phyloP scores from a whole-genome alignment of 768 basidiomycete species.

The Ephemerocybe angulata region DNA sequence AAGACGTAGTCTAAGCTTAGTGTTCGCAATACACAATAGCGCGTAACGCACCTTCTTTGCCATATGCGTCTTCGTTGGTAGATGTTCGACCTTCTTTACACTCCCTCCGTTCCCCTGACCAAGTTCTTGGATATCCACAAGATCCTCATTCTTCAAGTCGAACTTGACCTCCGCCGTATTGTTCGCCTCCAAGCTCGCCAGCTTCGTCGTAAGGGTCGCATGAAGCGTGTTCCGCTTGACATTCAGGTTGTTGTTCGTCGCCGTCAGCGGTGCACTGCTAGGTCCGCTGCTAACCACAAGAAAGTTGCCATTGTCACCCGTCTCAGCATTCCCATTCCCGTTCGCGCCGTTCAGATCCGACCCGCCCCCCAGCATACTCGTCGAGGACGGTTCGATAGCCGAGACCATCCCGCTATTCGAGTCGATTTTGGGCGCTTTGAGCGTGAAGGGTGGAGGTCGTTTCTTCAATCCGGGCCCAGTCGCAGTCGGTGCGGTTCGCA shows the following conservation, averaged over 20 bases:
- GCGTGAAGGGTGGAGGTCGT: constrained; percentile 78
- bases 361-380: not conserved
- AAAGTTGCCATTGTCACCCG: constrained; percentile 38
- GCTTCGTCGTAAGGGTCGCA: constrained; percentile 73
- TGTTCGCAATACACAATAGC: not conserved
- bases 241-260: constrained; percentile 20
- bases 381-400: constrained; percentile 25
- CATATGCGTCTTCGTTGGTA: constrained; percentile 89
- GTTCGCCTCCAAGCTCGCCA: constrained; percentile 84
- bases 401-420: constrained; percentile 35
- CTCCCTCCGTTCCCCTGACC: constrained; percentile 97
- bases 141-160: constrained; percentile 83
- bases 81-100: constrained; percentile 93
- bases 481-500: constrained; percentile 37
- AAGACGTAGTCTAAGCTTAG: not conserved
- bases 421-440: constrained; percentile 66
- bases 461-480: constrained; percentile 52
- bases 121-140: constrained; percentile 86
- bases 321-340: not conserved
- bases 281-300: constrained; percentile 53
- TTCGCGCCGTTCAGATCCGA: not conserved
- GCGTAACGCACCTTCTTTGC: constrained; percentile 92
- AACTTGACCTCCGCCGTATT: constrained; percentile 66
- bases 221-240: constrained; percentile 73
- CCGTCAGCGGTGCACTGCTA: constrained; percentile 45